A percentile compares a stretch with the other conserved stretches of the same genome.
These are phyloP conservation scores for Arthrobotrys musiformis DNA, from an alignment of 2,329 filamentous ascomycete genomes.

Conservation along the genomic window DNA sequence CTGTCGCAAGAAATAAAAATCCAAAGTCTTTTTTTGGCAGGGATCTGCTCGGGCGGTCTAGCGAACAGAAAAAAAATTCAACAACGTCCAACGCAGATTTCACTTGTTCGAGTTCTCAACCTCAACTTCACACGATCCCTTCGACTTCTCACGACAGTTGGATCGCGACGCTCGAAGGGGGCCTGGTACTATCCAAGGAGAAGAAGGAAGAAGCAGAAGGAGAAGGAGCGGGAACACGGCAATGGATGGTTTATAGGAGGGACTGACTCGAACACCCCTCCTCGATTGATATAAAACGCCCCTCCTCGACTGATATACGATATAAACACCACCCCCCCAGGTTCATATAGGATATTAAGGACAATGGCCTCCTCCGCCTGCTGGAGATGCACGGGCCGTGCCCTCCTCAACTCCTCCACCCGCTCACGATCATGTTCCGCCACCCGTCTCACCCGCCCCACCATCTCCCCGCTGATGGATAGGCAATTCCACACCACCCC, in stretches of 20 bases:
- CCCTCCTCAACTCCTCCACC: constrained; percentile 54
- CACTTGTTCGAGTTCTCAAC: background rate
- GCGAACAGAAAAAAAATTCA: constrained; percentile 36
- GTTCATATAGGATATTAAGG: background rate
- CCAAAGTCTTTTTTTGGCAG: constrained; percentile 7
- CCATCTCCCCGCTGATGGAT: constrained; percentile 4
- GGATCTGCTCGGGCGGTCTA: constrained; percentile 15
- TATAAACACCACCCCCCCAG: background rate
- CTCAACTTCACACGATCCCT: background rate
- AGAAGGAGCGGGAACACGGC: background rate
- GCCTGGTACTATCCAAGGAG: background rate
- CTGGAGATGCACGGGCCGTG: constrained; percentile 57
- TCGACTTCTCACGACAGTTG: background rate
- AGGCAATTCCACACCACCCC: constrained; percentile 41
- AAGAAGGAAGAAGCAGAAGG: background rate
- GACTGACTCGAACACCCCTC: background rate
- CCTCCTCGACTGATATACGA: background rate
- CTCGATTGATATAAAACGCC: background rate
- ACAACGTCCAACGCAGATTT: constrained; percentile 35
- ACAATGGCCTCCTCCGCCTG: constrained; percentile 57
- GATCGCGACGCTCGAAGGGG: background rate
- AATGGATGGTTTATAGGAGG: background rate
- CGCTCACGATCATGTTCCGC: constrained; percentile 33
- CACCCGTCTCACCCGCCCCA: constrained; percentile 11
- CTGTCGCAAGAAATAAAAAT: background rate